Evolutionary conservation across 2,329 filamentous ascomycete species (phyloP), one percentile per base, ranked within the genome.

Genomic region (Curvularia eragrostidis): DNA sequence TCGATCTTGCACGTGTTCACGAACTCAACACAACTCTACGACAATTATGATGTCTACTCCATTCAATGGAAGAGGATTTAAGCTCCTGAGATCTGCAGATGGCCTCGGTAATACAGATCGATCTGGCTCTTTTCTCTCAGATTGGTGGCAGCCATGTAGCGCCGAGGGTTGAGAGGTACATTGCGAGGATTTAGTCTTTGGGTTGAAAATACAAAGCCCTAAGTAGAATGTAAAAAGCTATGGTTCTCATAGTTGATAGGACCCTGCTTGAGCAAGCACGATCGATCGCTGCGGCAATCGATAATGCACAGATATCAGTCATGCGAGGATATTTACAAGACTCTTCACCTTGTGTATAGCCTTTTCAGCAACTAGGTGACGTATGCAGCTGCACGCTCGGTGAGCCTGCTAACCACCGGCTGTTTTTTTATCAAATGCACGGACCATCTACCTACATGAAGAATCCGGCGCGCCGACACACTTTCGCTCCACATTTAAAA

Each of bases 401-500:
- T 36, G 13, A 8, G 34, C 34, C 34, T 36, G 15, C 34, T 15
- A 36, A 36, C 18, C 18, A 36, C 34, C n/a, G 34, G 34, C 15
- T 7, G 15, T 18, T 2, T 36, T 18, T 36, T 36, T 5, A 36
- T 9, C 15, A 18, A 5, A 2, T 8, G 44, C 44, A 44, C 50
- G 44, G 43, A 48, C 43, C 54, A 36, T 15, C 41, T 5, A 7
- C 41, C 23, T 26, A 43, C 23, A 23, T 43, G 15, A 43, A 23
- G 23, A 3, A 43, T 6, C 41, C 23, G 41, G 13, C 3, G 21
- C 23, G 23, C 41, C 5, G 23, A 43, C 41, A 43, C 41, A 43
- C 41, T 26, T 26, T 24, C 23, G 41, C 41, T 43, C 41, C 41
- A 43, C 23, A 32, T 32, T 19, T 55, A 51, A n/a, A 52, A 23